These are phyloP conservation scores for Pyricularia pennisetigena DNA, from an alignment of 2,329 filamentous ascomycete species.

Conservation along the genomic window DNA sequence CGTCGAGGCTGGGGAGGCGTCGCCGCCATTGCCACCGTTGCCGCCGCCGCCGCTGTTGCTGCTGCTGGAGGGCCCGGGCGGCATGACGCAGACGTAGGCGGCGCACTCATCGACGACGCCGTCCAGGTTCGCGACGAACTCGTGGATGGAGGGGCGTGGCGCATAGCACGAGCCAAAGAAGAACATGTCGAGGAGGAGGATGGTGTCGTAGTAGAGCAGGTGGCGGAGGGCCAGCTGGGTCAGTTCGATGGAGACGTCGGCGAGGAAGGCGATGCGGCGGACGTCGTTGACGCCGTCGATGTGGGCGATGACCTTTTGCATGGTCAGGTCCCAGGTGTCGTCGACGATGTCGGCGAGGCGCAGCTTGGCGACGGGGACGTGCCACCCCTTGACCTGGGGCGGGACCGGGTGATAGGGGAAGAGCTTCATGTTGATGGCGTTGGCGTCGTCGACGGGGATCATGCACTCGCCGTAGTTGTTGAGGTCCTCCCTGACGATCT, in stretches of 20 bases:
- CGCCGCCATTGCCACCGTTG: constrained; percentile 5
- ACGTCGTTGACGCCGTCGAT: constrained; percentile 91
- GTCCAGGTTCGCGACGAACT: constrained; percentile 66
- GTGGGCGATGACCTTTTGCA: constrained; percentile 69
- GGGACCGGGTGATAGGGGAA: constrained; percentile 76
- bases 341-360: constrained; percentile 55
- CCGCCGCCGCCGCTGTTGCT: constrained; percentile 5
- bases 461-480: constrained; percentile 98
- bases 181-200: constrained; percentile 88
- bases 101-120: constrained; percentile 79
- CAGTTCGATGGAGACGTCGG: constrained; percentile 78
- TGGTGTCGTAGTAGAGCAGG: constrained; percentile 84
- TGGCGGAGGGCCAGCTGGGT: constrained; percentile 82
- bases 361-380: constrained; percentile 74
- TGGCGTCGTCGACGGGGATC: constrained; percentile 92
- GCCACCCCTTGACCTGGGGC: constrained; percentile 71
- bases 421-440: constrained; percentile 92
- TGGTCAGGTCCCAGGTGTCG: constrained; percentile 64
- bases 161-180: constrained; percentile 91
- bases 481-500: constrained; percentile 72
- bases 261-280: constrained; percentile 72
- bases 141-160: constrained; percentile 63
- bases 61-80: not conserved
- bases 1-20: not conserved
- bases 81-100: constrained; percentile 59